Conservation (phyloP, 345 rosid genomes). For the Aquilaria yunnanensis region DNA sequence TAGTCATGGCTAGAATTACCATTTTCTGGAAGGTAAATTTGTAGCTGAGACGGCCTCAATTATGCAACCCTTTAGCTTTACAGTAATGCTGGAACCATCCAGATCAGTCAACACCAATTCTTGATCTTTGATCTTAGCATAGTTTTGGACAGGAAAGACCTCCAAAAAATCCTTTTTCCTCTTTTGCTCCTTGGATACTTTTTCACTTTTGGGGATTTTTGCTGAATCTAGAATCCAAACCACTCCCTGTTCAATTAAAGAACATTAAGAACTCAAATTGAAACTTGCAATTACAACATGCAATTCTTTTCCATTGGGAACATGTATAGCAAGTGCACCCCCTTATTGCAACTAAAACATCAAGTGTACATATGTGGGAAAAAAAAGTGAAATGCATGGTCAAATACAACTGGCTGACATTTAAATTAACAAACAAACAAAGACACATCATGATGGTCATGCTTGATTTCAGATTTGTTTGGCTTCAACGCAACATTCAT, state of each 20-base stretch:
- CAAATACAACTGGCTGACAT: too few species aligned
- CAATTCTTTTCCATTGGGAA: too few species aligned
- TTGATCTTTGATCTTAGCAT: constrained; percentile 50
- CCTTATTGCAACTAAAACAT: too few species aligned
- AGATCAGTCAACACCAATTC: constrained; percentile 43
- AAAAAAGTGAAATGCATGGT: too few species aligned
- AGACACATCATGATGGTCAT: too few species aligned
- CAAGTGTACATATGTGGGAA: too few species aligned
- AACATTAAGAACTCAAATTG: neutral
- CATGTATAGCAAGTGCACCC: too few species aligned
- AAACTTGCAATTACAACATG: too few species aligned
- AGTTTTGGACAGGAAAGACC: constrained; percentile 56
- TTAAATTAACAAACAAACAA: too few species aligned
- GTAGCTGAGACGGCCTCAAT: constrained; percentile 87
- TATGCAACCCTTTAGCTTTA: constrained; percentile 52
- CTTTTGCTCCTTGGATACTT: constrained; percentile 49
- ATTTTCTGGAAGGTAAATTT: constrained; percentile 58
- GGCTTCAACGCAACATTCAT: too few species aligned
- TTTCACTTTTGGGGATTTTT: constrained; percentile 44
- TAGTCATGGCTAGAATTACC: constrained; percentile 31
- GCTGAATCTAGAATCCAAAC: constrained; percentile 81
- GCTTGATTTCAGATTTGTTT: too few species aligned
- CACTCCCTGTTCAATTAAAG: constrained; percentile 45
- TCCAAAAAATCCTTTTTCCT: constrained; percentile 46
- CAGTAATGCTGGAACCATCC: constrained; percentile 37